These are phyloP conservation scores for Leccinum pallidistipes DNA, from an alignment of 1,284 basidiomycete genomes.

Conservation along the genomic window DNA sequence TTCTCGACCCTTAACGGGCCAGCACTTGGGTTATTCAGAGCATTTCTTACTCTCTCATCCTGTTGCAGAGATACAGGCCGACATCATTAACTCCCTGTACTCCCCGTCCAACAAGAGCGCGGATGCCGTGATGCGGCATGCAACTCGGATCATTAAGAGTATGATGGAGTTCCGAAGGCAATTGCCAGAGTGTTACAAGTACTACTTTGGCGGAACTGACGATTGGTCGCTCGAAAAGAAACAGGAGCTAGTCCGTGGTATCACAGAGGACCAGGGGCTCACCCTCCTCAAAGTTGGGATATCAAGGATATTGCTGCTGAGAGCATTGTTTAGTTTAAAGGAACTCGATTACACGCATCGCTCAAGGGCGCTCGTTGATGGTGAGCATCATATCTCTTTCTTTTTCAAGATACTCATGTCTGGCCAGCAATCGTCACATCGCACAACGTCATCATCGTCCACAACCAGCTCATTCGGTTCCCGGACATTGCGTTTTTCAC, in stretches of 20 bases:
- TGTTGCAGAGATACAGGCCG: conserved; percentile 77
- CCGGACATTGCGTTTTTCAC: conserved; percentile 84
- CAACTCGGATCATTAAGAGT: conserved; percentile 72
- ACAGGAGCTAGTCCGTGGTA: conserved; percentile 64
- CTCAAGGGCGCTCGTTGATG: conserved; percentile 70
- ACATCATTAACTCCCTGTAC: conserved; percentile 82
- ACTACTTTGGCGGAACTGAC: conserved; percentile 70
- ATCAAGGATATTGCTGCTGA: conserved; percentile 69
- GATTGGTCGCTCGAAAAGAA: conserved; percentile 68
- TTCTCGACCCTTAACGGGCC: conserved; percentile 45
- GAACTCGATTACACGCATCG: conserved; percentile 63
- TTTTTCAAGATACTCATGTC: conserved; percentile 7
- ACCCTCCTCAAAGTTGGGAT: conserved; percentile 80
- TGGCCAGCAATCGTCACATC: conserved; percentile 72
- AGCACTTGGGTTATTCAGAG: conserved; percentile 52
- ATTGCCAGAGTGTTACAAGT: conserved; percentile 66
- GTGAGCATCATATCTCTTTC: conserved; percentile 39
- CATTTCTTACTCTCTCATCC: conserved; percentile 71
- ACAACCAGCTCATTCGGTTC: conserved; percentile 76
- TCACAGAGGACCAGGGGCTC: conserved; percentile 75
- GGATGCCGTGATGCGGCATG: conserved; percentile 70
- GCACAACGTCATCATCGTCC: conserved; percentile 80
- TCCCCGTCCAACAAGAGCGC: conserved; percentile 64
- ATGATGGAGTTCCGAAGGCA: conserved; percentile 65
- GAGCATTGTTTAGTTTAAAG: conserved; percentile 73